Percentiles rank a stretch among this genome's conserved stretches.
phyloP scores from a whole-genome alignment of 2,329 filamentous ascomycete species.

The Hypomyces perniciosus region DNA sequence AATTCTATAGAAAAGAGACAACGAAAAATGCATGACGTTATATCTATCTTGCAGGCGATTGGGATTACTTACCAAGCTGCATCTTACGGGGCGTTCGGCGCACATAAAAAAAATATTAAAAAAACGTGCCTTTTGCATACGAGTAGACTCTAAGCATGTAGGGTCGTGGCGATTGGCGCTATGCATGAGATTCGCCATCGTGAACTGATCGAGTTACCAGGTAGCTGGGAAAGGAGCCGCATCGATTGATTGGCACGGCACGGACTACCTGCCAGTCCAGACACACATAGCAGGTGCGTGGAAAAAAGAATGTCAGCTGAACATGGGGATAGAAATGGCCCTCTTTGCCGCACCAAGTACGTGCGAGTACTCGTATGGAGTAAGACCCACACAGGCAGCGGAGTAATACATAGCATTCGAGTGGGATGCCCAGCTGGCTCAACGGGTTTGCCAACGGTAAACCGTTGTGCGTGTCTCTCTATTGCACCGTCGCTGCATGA shows the following conservation, averaged over 20 bases:
- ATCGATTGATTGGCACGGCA: constrained; percentile 5
- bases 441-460: background rate
- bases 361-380: too few species aligned
- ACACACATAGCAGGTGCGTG: constrained; percentile 2
- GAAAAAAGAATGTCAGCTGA: constrained; percentile 4
- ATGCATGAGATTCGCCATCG: constrained; percentile 6
- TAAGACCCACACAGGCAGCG: too few species aligned
- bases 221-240: constrained; percentile 12
- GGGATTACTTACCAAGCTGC: background rate
- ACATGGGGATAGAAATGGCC: constrained; percentile 6
- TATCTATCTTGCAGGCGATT: too few species aligned
- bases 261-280: constrained; percentile 8
- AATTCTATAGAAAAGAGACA: constrained; percentile 1
- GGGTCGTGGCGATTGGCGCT: constrained; percentile 5
- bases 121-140: too few species aligned
- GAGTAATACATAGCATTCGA: too few species aligned
- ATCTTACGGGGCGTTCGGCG: background rate
- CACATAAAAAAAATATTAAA: too few species aligned
- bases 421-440: too few species aligned
- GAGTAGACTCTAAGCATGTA: background rate
- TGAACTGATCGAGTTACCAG: constrained; percentile 3
- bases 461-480: background rate
- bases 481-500: background rate
- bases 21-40: background rate
- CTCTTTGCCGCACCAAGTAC: background rate